phyloP scores from a whole-genome alignment of 768 basidiomycete species.

The Mycena galericulata region DNA sequence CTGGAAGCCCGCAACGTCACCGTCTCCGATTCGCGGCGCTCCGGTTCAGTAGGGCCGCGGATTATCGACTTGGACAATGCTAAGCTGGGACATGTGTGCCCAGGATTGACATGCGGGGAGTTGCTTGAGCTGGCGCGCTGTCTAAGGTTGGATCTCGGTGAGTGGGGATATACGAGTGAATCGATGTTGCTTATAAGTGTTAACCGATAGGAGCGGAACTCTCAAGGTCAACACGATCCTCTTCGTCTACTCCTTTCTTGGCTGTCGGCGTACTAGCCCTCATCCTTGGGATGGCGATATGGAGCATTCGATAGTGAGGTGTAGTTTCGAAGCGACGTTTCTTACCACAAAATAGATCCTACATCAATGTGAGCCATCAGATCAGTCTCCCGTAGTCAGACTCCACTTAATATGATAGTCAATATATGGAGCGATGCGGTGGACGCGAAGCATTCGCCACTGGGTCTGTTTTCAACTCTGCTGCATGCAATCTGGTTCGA shows the following conservation, averaged over 20 bases:
- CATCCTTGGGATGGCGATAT: conserved; percentile 5
- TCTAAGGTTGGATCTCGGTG: background rate
- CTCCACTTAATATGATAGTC: too few species aligned
- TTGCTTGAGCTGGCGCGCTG: background rate
- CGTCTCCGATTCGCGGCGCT: background rate
- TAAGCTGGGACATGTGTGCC: background rate
- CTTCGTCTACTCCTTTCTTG: background rate
- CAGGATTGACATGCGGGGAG: background rate
- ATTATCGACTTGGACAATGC: conserved; percentile 12
- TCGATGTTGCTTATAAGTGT: too few species aligned
- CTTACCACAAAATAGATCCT: too few species aligned
- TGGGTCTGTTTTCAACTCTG: too few species aligned
- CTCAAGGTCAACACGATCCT: background rate
- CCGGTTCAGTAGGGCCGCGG: background rate
- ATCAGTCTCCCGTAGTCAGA: too few species aligned
- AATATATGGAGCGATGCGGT: too few species aligned
- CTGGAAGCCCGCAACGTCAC: conserved; percentile 6
- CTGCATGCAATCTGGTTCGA: too few species aligned
- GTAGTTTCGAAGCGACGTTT: conserved; percentile 3
- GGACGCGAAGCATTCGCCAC: too few species aligned
- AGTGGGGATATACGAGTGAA: background rate
- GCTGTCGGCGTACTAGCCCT: background rate
- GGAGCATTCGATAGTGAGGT: conserved; percentile 1
- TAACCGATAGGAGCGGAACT: background rate
- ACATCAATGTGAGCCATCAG: too few species aligned